Evolutionary conservation across 768 basidiomycete genomes (phyloP).

Genomic region (Lentinus tigrinus): DNA sequence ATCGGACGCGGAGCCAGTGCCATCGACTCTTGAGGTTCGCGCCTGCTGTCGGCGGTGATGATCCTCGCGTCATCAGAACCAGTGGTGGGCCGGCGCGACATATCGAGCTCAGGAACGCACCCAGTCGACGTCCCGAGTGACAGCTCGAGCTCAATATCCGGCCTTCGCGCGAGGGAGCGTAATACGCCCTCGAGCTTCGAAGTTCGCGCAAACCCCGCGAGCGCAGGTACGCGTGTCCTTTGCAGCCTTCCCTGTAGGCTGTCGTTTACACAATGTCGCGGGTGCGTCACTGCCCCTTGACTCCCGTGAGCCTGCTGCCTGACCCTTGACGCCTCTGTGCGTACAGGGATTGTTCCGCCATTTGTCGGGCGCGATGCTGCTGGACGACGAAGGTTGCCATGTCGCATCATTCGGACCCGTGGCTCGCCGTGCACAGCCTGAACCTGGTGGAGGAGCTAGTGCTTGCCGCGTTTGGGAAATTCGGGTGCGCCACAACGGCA

Average conservation of each 20-base stretch:
- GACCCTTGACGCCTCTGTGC: too few relatives aligned
- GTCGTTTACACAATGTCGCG: too few relatives aligned
- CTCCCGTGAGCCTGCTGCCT: too few relatives aligned
- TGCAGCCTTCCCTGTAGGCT: background rate
- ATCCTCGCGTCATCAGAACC: background rate
- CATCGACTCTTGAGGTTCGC: background rate
- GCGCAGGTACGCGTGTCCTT: background rate
- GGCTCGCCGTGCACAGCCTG: background rate
- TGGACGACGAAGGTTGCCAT: too few relatives aligned
- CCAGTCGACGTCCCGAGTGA: background rate
- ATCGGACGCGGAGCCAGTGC: too few relatives aligned
- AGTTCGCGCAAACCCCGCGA: background rate
- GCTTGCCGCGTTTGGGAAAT: background rate
- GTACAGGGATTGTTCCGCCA: too few relatives aligned
- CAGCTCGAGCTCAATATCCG: background rate
- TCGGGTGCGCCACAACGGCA: constrained; percentile 8
- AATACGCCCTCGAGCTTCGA: background rate
- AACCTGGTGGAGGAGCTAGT: background rate
- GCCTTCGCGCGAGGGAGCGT: background rate
- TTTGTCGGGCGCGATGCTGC: too few relatives aligned
- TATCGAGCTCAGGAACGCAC: background rate
- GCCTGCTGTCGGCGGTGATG: background rate
- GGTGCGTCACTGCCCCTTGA: too few relatives aligned
- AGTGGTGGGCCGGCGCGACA: background rate
- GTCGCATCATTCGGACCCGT: too few relatives aligned